Evolutionary conservation across 306 rosid genomes (phyloP).

Genomic region (Glycine soja): DNA sequence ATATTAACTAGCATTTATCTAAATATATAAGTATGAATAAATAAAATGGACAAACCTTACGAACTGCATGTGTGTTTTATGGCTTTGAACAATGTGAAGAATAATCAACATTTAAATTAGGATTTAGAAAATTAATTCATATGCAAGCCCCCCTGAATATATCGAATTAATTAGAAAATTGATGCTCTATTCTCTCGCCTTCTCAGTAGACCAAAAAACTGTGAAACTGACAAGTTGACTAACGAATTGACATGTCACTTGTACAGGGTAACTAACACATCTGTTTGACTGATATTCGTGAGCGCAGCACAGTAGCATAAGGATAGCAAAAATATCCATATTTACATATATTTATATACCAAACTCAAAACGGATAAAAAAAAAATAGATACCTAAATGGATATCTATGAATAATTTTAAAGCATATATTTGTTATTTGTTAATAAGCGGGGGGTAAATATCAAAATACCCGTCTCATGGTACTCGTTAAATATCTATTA

Average conservation of each 20-base stretch:
- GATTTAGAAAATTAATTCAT: not conserved
- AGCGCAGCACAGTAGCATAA: too few relatives aligned
- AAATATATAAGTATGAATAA: not conserved
- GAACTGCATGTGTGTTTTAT: not conserved
- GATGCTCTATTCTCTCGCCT: not conserved
- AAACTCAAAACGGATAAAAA: too few relatives aligned
- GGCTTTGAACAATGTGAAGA: conserved; percentile 44
- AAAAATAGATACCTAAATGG: too few relatives aligned
- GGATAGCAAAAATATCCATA: too few relatives aligned
- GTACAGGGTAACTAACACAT: not conserved
- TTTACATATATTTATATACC: too few relatives aligned
- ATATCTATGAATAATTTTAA: too few relatives aligned
- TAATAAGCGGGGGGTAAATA: too few relatives aligned
- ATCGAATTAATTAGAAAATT: not conserved
- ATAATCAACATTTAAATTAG: conserved; percentile 45
- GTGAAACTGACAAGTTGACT: not conserved
- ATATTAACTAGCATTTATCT: too few relatives aligned
- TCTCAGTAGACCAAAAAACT: not conserved
- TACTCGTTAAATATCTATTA: too few relatives aligned
- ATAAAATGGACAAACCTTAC: not conserved
- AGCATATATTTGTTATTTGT: too few relatives aligned
- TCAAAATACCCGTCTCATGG: too few relatives aligned
- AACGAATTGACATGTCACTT: conserved; percentile 25
- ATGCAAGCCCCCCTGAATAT: too few relatives aligned
- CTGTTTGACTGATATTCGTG: not conserved